These are phyloP conservation scores for Trichoderma arundinaceum DNA, from an alignment of 2,329 filamentous ascomycete species.

Conservation along the genomic window DNA sequence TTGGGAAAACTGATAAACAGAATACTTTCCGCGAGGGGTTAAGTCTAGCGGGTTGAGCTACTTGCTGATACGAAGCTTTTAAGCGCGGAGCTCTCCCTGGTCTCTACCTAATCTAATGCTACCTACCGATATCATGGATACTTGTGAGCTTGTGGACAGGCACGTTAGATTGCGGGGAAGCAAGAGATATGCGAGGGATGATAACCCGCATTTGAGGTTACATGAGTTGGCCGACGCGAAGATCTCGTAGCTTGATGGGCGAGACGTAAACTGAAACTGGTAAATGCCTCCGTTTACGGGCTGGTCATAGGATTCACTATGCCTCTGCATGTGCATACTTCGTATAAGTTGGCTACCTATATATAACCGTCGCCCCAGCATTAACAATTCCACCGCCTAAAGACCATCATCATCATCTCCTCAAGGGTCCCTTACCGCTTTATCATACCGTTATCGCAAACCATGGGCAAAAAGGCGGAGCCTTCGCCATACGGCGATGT, in stretches of 20 bases:
- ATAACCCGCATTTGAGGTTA: slow-evolving; percentile 19
- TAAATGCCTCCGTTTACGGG: slow-evolving; percentile 9
- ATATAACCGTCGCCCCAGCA: not conserved
- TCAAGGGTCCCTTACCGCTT: not conserved
- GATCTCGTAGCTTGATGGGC: slow-evolving; percentile 15
- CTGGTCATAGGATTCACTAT: not conserved
- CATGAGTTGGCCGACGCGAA: slow-evolving; percentile 23
- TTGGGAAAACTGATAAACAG: not conserved
- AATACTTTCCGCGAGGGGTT: not conserved
- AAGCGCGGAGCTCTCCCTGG: not conserved
- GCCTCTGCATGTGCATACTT: not conserved
- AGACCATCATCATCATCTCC: not conserved
- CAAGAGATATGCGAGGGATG: not conserved
- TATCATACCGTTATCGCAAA: not conserved
- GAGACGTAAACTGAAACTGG: not conserved
- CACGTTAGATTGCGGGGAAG: slow-evolving; percentile 17
- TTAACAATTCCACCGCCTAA: not conserved
- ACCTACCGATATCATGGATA: not conserved
- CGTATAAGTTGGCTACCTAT: not conserved
- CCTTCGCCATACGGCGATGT: slow-evolving; percentile 18
- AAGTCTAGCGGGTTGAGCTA: not conserved
- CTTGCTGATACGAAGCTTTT: slow-evolving; percentile 14
- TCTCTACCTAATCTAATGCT: not conserved
- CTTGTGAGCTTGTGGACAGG: slow-evolving; percentile 2
- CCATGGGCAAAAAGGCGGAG: slow-evolving; percentile 21